A percentile compares a stretch with the other conserved stretches of the same genome.
phyloP scores from a whole-genome alignment of 345 rosid species.

The Eucalyptus erythrocorys region DNA sequence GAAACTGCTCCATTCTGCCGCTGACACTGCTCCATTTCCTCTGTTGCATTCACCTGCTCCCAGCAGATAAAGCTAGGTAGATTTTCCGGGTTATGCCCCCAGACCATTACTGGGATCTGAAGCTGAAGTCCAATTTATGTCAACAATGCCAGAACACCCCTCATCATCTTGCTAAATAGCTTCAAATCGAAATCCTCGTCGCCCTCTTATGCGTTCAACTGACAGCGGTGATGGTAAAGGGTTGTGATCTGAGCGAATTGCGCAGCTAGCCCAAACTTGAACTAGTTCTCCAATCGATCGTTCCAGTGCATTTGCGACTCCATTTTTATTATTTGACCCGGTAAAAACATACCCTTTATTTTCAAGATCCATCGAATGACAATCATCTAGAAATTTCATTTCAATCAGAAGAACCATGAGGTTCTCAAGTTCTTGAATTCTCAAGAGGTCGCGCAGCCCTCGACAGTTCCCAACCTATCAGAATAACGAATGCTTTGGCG shows the following conservation, averaged over 20 bases:
- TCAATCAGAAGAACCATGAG: not conserved
- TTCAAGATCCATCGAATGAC: not conserved
- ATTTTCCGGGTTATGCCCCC: not conserved
- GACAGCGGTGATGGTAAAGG: not conserved
- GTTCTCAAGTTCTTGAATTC: not conserved
- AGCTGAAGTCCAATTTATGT: not conserved
- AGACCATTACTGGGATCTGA: not conserved
- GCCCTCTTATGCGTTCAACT: not conserved
- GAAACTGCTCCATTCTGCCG: not conserved
- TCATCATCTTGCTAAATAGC: not conserved
- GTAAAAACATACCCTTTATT: not conserved
- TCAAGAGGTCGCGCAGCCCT: not conserved
- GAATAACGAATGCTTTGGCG: rapidly evolving
- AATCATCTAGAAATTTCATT: not conserved
- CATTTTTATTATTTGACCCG: not conserved
- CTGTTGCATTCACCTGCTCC: not conserved
- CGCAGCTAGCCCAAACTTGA: not conserved
- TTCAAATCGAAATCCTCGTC: not conserved
- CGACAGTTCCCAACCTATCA: not conserved
- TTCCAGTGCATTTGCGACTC: not conserved
- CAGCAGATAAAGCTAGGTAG: not conserved
- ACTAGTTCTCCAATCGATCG: not conserved
- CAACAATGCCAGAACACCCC: not conserved
- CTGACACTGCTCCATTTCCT: not conserved
- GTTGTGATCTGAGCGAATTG: not conserved